Evolutionary conservation across 257 asterid genomes (phyloP).

Genomic region (Solanum pennellii): DNA sequence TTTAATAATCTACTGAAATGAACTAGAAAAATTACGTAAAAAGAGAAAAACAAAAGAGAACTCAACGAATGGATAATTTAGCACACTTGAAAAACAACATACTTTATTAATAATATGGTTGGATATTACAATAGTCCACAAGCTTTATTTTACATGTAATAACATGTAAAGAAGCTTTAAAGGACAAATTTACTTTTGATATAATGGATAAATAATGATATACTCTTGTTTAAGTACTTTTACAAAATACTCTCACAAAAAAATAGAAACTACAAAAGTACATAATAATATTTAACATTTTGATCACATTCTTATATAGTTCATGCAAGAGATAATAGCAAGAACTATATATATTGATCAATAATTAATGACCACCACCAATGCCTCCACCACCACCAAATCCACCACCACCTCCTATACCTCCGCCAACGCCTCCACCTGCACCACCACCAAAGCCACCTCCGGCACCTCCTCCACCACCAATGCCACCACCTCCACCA

Average conservation of each 20-base stretch:
- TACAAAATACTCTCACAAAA: not conserved
- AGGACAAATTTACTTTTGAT: not conserved
- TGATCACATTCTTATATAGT: not conserved
- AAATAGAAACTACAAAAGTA: not conserved
- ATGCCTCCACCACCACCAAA: conserved; percentile 1
- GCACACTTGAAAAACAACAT: not conserved
- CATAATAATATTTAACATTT: not conserved
- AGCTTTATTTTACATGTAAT: not conserved
- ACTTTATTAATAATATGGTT: not conserved
- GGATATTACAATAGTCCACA: not conserved
- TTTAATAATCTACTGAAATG: too few species aligned
- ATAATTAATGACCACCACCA: not conserved
- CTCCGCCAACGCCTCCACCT: not conserved
- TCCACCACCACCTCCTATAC: not conserved
- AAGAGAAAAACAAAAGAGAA: not conserved
- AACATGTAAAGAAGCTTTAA: not conserved
- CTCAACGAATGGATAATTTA: not conserved
- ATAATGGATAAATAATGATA: not conserved
- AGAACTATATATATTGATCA: not conserved
- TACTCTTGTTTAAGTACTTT: not conserved
- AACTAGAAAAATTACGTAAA: too few species aligned
- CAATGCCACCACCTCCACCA: not conserved
- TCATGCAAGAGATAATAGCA: not conserved
- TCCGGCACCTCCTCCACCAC: not conserved
- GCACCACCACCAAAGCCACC: not conserved